Evolutionary conservation across 169 alveolate genomes (phyloP), one percentile per base, ranked within the genome.

Genomic region (Babesia microti): DNA sequence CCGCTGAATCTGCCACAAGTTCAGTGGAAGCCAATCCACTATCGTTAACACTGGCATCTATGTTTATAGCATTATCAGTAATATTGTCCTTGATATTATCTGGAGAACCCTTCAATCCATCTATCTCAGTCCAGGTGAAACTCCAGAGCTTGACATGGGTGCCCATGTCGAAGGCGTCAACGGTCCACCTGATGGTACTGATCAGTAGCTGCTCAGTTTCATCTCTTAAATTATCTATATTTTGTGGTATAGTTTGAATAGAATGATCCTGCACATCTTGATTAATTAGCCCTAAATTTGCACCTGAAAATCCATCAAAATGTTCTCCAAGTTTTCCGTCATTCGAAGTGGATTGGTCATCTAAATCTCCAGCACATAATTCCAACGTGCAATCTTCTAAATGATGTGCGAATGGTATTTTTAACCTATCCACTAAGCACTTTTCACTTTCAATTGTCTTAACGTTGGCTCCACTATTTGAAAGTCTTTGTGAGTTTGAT

Each of bases 91-190:
- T n/a, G n/a, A n/a, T n/a, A n/a, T n/a, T n/a, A n/a, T n/a, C n/a
- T n/a, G n/a, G n/a, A n/a, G n/a, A n/a, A n/a, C n/a, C n/a, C 32
- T 48, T 54, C 11, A 65, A 68, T 1, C 69, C 39, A 23, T 69
- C 76, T 6, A 65, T 50, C 47, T 65, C 76, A 4, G 57, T 41
- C 76, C 76, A 65, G 27, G 47, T 55, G 11, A 65, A 65, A 5
- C 59, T 55, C 76, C 76, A 65, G 9, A 65, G 32, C 28, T 65
- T 54, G 28, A 21, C 54, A 26, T 65, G 76, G 9, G 46, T 30
- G 24, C 39, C 45, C 39, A 54, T 69, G 18, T 50, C 59, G 18
- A 30, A 65, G 4, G 76, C 76, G 12, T 45, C 52, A 26, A 65
- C 76, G 14, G 55, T 49, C 76, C 76, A 65, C 40, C 55, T 57